A percentile compares a stretch with the other conserved stretches of the same genome.
Conservation (phyloP, 441 rosid species). For the Corymbia calophylla region DNA sequence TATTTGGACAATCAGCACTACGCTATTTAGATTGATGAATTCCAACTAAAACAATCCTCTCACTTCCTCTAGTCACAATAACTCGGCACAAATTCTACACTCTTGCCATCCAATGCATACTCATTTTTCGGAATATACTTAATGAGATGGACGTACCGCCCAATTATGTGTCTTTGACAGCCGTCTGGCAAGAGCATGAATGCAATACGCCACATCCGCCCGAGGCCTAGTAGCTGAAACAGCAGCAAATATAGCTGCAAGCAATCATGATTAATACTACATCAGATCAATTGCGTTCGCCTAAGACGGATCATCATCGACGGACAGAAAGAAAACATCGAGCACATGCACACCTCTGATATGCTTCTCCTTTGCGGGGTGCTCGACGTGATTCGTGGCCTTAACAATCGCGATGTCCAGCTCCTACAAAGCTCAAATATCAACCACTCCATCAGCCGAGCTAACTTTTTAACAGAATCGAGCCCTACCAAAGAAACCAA, state of each 20-base stretch:
- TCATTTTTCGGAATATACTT: neutral
- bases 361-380: slow-evolving; percentile 82
- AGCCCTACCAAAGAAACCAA: neutral
- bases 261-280: neutral
- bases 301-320: neutral
- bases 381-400: slow-evolving; percentile 91
- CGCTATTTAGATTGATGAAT: neutral
- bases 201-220: slow-evolving; percentile 98
- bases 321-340: neutral
- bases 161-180: slow-evolving; percentile 88
- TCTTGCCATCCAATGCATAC: neutral
- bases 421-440: slow-evolving; percentile 32
- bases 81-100: neutral
- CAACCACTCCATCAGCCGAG: neutral
- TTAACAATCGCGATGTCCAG: slow-evolving; percentile 90
- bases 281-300: neutral
- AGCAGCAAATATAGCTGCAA: slow-evolving; percentile 83
- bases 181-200: slow-evolving; percentile 82
- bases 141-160: slow-evolving; percentile 53
- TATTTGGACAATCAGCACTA: neutral
- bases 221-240: slow-evolving; percentile 94
- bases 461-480: neutral
- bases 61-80: neutral
- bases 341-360: slow-evolving; percentile 50
- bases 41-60: neutral